Base-by-base conservation (phyloP, 192 early-diverging fungal species). In the Glomus cerebriforme region DNA sequence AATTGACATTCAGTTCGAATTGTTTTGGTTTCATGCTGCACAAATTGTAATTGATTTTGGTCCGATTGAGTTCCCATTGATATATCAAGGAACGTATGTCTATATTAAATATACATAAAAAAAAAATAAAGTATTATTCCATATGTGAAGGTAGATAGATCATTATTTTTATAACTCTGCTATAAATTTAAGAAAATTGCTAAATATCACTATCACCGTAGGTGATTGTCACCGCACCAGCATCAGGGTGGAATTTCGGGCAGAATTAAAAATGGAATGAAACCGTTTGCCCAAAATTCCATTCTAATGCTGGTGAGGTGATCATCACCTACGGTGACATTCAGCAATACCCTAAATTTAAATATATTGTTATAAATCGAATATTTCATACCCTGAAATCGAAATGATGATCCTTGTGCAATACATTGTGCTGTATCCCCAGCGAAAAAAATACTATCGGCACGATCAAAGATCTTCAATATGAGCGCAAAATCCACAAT, bases 351-450 rank as follows among this genome's bases (percentile, higher is more conserved):
- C n/a, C n/a, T n/a, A n/a, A n/a, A n/a, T n/a, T n/a, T n/a, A n/a
- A n/a, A n/a, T n/a, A n/a, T n/a, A n/a, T n/a, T n/a, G n/a, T n/a
- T n/a, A n/a, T n/a, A n/a, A n/a, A n/a, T n/a, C n/a, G n/a, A n/a
- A n/a, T n/a, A n/a, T n/a, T n/a, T n/a, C 24, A 7, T 75, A 75
- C 73, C 54, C n/a, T 75, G 59, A 19, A 75, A 75, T 59, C 73
- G 73, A 13, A 75, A 75, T 24, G 47, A 75, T 0, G 73, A 75
- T 1, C 73, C 73, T 35, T 10, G 31, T 0, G 73, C 73, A 62
- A 75, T 75, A 19, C 73, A 75, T 60, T 75, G 73, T 62, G 73
- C 49, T 31, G 35, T 75, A 63, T 75, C 73, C 39, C 73, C 73
- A 2, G 73, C 73, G n/a, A 75, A 34, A 35, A 75, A 75, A 75